phyloP scores from a whole-genome alignment of 176 grass and related monocot species.

The Paspalum notatum region DNA sequence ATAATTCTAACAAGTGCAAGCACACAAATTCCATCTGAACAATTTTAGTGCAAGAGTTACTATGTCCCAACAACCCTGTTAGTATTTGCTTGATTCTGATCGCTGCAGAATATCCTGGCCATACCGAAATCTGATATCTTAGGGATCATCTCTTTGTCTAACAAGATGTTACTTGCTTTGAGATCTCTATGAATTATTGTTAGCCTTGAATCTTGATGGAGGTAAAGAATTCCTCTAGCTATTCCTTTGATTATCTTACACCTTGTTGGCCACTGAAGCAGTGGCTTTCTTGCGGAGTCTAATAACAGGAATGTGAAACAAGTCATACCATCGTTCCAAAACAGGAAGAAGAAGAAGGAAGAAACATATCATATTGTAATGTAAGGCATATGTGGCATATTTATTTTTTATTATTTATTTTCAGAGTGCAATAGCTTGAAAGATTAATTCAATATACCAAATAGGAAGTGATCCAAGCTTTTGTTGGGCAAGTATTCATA shows the following conservation, averaged over 20 bases:
- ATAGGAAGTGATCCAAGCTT: constrained; percentile 30
- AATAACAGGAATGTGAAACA: neutral
- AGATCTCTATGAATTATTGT: constrained; percentile 53
- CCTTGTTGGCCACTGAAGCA: constrained; percentile 38
- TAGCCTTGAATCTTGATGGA: constrained; percentile 57
- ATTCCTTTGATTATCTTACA: constrained; percentile 53
- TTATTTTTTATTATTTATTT: no score
- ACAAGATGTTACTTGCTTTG: constrained; percentile 54
- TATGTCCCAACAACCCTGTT: constrained; percentile 47
- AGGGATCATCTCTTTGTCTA: constrained; percentile 38
- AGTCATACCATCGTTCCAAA: no score
- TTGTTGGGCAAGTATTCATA: constrained; percentile 41
- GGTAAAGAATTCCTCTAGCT: constrained; percentile 49
- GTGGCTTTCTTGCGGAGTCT: constrained; percentile 18
- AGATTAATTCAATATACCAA: no score
- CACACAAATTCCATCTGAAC: neutral
- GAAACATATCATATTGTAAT: no score
- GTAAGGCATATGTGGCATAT: no score
- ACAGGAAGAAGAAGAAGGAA: no score
- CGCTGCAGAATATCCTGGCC: constrained; percentile 48
- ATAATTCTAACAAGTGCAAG: neutral
- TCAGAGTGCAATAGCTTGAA: no score
- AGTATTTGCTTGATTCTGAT: constrained; percentile 40
- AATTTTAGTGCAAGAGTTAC: constrained; percentile 2
- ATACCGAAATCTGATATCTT: constrained; percentile 73